Base-by-base conservation (phyloP, 352 stramenopile species). In the Globisporangium sylvaticum region DNA sequence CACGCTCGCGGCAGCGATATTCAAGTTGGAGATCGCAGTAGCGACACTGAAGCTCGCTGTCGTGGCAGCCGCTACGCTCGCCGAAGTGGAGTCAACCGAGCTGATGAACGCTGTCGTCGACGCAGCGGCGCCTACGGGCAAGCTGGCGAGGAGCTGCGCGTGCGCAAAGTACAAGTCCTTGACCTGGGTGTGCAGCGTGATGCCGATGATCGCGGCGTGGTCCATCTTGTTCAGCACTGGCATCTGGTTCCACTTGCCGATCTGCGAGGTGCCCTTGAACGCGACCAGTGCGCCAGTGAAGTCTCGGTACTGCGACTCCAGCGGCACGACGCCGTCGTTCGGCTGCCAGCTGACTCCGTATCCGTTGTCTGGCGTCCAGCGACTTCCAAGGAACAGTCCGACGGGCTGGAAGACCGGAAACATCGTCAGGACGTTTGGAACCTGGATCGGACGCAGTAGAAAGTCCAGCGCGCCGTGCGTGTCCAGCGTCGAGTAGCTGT, bases 281-380 rank as follows among this genome's bases (percentile, higher is more conserved):
- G 50, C 42, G 24, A 72, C 58, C 10, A 58, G 25, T 4, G 31
- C 42, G 20, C 67, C 70, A 0, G 50, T 59, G 22, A 56, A 52
- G 62, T 71, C 71, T 25, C 63, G 50, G 64, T 32, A 48, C 63
- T 65, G 63, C 1, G 68, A 72, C 24, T 56, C 22, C 25, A 69
- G 65, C 34, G 29, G 46, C 29, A 81, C 74, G 8, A 78, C 44
- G 1, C 74, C 74, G 55, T 81, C 74, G 52, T 78, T 80, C 12
- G 57, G 42, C 62, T 80, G 71, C 74, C 74, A 81, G 14, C 70
- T 61, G 4, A 46, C 68, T 7, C 56, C 64, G 27, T 79, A 67
- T 5, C 74, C 67, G 22, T 65, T 67, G 54, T 76, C 58, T 18
- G 64, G 63, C 2, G 72, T 53, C 62, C 76, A 81, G 25, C 64